Conservation (phyloP, 768 basidiomycete species). For the Dacryopinax primogenitus region DNA sequence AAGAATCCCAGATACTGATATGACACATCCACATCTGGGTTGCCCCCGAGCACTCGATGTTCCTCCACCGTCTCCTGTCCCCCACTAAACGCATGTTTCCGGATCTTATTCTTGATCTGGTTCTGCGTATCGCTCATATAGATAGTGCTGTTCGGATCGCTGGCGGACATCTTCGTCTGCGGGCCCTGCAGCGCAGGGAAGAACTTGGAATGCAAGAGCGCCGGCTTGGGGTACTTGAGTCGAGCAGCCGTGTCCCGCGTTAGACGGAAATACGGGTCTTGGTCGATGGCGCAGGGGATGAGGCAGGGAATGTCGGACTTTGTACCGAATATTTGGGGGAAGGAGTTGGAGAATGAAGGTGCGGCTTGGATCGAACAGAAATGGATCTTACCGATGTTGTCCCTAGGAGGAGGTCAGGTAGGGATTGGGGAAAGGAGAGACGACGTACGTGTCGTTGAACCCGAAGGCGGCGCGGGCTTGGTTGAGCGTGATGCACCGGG, state of each 20-base stretch:
- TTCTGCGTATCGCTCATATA: constrained; percentile 88
- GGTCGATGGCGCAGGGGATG: constrained; percentile 97
- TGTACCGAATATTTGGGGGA: constrained; percentile 91
- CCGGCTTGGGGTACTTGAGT: constrained; percentile 90
- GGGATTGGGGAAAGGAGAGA: background rate
- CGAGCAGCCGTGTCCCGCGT: constrained; percentile 90
- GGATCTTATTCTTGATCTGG: constrained; percentile 97
- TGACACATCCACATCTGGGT: constrained; percentile 88
- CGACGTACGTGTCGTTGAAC: constrained; percentile 79
- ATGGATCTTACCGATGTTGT: constrained; percentile 96
- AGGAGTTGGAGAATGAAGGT: constrained; percentile 94
- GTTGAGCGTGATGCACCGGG: constrained; percentile 81
- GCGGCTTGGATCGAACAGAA: constrained; percentile 93
- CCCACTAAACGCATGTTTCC: constrained; percentile 89
- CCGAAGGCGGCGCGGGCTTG: constrained; percentile 94
- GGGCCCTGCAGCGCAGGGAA: constrained; percentile 97
- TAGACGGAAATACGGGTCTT: constrained; percentile 93
- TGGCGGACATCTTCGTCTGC: constrained; percentile 98
- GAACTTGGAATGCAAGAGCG: constrained; percentile 88
- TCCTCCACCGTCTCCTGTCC: constrained; percentile 94
- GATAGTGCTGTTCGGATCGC: constrained; percentile 81
- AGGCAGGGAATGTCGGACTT: constrained; percentile 73
- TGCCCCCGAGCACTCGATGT: constrained; percentile 73
- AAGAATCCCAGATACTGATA: constrained; percentile 96
- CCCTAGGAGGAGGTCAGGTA: constrained; percentile 36